Evolutionary conservation across 768 basidiomycete species (phyloP), one percentile per base, ranked within the genome.

Genomic region (Mycena vitilis): DNA sequence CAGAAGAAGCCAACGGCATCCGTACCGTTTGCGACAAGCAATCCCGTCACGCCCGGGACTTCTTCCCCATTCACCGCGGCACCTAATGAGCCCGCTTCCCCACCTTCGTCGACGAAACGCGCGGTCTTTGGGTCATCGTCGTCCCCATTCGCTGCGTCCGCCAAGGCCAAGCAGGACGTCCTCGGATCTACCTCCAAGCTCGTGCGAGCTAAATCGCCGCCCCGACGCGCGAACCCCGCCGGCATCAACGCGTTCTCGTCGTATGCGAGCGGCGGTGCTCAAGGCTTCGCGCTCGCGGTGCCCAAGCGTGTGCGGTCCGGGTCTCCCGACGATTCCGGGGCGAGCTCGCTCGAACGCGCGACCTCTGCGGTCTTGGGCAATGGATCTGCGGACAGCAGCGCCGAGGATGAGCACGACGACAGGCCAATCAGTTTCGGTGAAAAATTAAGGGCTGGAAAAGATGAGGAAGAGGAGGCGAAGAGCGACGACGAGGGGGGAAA

Each of bases 381-480:
- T 59, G 81, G 80, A 56, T 66, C 73, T 36, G 74, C 75, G 7
- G 82, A 83, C 52, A 84, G 83, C 67, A 81, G 78, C 9, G 84
- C 77, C 13, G 85, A 86, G 25, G 87, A 87, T 38, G 86, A 86
- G 18, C 80, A 83, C 37, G 82, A 82, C 9, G 84, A 85, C 7
- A 76, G 75, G 68, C 71, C 77, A 38, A 76, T 78, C 62, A 78
- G 81, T 60, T 93, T 93, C 77, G 89, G 91, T 13, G 91, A 89
- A 75, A 88, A 86, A 63, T 75, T 93, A 70, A 82, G 92, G 59
- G 89, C 91, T 11, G 83, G 83, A 37, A 87, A 84, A 75, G 89
- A 89, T 60, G 87, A 86, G 4, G 87, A 89, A 0, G 87, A 87
- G 16, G 86, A 85, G 16, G 81, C 76, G 23, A 80, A 80, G 49